Conservation (phyloP, 371 early-diverging fungal species). For the Syncephalastrum racemosum region DNA sequence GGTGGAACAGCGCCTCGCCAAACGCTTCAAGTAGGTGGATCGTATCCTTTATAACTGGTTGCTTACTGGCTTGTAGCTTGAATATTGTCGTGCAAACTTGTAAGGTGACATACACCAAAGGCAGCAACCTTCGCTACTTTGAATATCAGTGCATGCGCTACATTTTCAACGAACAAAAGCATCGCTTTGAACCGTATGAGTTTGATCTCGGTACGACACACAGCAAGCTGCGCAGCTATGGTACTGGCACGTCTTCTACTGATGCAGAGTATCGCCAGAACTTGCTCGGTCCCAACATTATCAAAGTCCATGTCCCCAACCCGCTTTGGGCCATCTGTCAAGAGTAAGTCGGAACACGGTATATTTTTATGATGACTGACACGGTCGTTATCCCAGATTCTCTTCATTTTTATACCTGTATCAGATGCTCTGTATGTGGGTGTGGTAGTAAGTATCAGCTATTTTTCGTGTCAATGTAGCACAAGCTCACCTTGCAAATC, state of each 20-base stretch:
- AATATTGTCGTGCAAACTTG: conserved; percentile 44
- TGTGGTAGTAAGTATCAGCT: conserved; percentile 55
- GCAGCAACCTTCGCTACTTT: conserved; percentile 55
- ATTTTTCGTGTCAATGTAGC: no score
- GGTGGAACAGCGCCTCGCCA: conserved; percentile 27
- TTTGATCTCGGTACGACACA: conserved; percentile 57
- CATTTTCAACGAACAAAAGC: conserved; percentile 48
- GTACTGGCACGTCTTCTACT: conserved; percentile 44
- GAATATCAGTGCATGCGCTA: conserved; percentile 78
- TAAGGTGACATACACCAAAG: conserved; percentile 34
- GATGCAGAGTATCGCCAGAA: conserved; percentile 57
- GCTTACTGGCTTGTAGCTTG: conserved; percentile 12
- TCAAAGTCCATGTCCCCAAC: conserved; percentile 56
- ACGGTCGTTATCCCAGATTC: conserved; percentile 30
- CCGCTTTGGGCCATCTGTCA: conserved; percentile 50
- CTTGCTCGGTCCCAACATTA: conserved; percentile 66
- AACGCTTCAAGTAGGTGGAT: conserved; percentile 14
- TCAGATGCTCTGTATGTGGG: conserved; percentile 71
- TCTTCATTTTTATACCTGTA: conserved; percentile 71
- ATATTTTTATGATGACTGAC: not conserved
- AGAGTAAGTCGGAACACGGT: conserved; percentile 34
- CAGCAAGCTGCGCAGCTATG: conserved; percentile 42
- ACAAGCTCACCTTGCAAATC: not conserved
- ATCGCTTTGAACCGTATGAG: conserved; percentile 55
- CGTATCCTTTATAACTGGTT: not conserved